Evolutionary conservation across 129 eudicot genomes (phyloP), one percentile per base, ranked within the genome.

Genomic region (Pseudognaphalium luteoalbum): DNA sequence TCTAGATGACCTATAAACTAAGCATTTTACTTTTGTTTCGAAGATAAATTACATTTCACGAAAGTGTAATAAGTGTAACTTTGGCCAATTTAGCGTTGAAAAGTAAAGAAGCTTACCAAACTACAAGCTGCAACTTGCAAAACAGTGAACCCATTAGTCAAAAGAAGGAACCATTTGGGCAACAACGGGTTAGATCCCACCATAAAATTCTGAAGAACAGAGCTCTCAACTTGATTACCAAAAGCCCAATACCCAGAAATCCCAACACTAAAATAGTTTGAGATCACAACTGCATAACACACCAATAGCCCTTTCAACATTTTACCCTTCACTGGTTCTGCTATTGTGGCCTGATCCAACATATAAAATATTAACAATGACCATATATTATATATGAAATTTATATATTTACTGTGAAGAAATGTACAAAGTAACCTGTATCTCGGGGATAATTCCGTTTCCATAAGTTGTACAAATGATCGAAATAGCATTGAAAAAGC

Each of bases 241-340:
- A 91, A 91, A 35, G 93, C 93, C 97, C 97, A 91, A 73, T 86
- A 91, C 2, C 97, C 97, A 54, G 97, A 91, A 7, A 91, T 79
- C 34, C 88, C 93, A 34, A 91, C 97, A 54, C 93, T 88, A 75
- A 84, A 91, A 68, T 84, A 91, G 7, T 86, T 86, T 7, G 90
- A 75, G 14, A 88, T 73, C 72, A 91, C 88, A 33, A 91, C 90
- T 19, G 89, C 17, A 29, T 88, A 91, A 70, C 97, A 91, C 4
- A 91, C 81, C 54, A 86, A 60, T 17, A 91, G 67, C 33, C 97
- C 97, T 75, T 86, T 91, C 60, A 91, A 84, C 97, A 88, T 91
- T 59, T 88, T 88, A 19, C 97, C 94, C 67, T 78, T 85, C 33
- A 85, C 86, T 6, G 94, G 97, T 57, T 88, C 89, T 30, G 91